Percentiles rank a stretch among this genome's conserved stretches.
Conservation (phyloP, 768 basidiomycete genomes). For the Russula abietina region DNA sequence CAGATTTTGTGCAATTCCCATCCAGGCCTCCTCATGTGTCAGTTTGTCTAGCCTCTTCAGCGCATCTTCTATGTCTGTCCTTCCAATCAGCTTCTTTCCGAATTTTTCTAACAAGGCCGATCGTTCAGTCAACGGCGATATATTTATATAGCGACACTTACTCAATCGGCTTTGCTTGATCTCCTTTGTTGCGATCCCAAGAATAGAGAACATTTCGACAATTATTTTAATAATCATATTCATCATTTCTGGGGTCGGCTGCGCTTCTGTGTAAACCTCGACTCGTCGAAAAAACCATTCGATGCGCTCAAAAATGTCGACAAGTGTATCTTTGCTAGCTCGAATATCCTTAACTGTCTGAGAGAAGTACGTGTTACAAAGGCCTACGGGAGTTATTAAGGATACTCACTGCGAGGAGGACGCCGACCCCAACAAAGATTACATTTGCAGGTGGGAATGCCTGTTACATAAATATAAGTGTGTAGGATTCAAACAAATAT, state of each 20-base stretch:
- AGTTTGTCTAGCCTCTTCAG: neutral
- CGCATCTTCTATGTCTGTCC: neutral
- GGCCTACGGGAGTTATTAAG: neutral
- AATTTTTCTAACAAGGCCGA: neutral
- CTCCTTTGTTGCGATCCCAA: too few relatives aligned
- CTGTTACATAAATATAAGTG: neutral
- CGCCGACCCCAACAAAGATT: neutral
- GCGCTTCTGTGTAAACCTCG: neutral
- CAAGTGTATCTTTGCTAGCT: neutral
- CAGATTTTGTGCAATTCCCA: neutral
- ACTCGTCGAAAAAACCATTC: neutral
- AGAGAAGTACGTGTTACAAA: neutral
- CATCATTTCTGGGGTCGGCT: neutral
- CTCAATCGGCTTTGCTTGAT: too few relatives aligned
- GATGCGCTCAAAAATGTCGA: neutral
- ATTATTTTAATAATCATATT: neutral
- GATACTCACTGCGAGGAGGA: neutral
- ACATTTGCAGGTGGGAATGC: neutral
- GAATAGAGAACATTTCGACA: neutral
- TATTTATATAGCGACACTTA: too few relatives aligned
- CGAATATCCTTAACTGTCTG: neutral
- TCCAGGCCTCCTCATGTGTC: neutral
- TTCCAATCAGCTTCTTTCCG: neutral
- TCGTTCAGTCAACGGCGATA: too few relatives aligned
- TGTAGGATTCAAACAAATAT: neutral